Base-by-base conservation (phyloP, 768 basidiomycete genomes). In the Kwoniella sp. region DNA sequence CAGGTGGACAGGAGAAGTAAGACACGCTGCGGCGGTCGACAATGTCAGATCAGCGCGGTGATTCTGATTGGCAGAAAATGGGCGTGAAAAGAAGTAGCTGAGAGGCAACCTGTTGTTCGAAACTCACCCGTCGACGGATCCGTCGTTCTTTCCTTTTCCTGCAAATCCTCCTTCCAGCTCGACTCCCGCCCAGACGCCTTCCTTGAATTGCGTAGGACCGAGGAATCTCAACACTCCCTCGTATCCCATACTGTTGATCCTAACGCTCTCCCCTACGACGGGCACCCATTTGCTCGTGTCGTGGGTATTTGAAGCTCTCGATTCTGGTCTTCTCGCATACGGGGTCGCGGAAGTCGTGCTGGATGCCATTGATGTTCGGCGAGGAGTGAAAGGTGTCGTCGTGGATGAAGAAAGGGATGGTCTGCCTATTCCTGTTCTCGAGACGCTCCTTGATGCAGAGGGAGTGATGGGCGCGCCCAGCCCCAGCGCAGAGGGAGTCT, bases 121-220 rank as follows among this genome's bases (percentile, higher is more conserved):
- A 25, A 85, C 92, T 83, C 77, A 96, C 94, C 91, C 92, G 67
- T 84, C 85, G 4, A 95, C 93, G 51, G 87, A 86, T 34, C 95
- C 95, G 73, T 97, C 87, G 73, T 99, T 99, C 83, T 98, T 99
- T 0, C 95, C 95, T 79, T 90, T 91, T 22, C 95, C 93, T 20
- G 85, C 81, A 76, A 93, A 95, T 5, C 91, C 90, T 37, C 88
- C 89, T 71, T 86, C 83, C 23, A 99, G 84, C 81, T 97, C 92
- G 23, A 99, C 91, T 15, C 95, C 95, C 17, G 91, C 95, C 91
- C 92, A 99, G 5, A 88, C 82, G 2, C 94, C 95, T 2, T 86
- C 84, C 80, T 97, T 97, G 56, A 91, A 91, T 20, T 90, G 88
- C 61, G 96, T 93, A 70, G 87, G 85, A 4, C 95, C 95, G 20